Base-by-base conservation (phyloP, 345 rosid genomes). In the Heritiera fomes region DNA sequence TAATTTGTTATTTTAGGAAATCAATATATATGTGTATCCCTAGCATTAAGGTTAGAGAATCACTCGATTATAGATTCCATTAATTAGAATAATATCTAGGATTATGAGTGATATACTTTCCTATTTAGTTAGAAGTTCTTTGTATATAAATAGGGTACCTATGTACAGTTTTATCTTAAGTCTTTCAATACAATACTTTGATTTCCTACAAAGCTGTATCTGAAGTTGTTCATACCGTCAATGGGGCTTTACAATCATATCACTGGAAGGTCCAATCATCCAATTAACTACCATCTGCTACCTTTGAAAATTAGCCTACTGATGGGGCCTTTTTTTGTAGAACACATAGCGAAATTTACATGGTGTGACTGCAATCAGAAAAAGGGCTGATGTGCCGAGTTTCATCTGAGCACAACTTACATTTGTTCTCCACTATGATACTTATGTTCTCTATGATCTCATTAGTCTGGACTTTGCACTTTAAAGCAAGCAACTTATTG, bases 211-310 rank as follows among this genome's bases (percentile, higher is more conserved):
- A n/a, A n/a, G 49, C 30, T 41, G 50, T 41, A 66, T 28, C 71
- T 20, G 1, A 41, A 66, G 71, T 41, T 41, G 49, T 41, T 40
- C 43, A 32, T 62, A 32, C 17, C 1, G 40, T 62, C 15, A 8
- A 66, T 18, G 71, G 50, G n/a, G 50, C 71, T 66, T 18, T 66
- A 41, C 50, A 41, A 41, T 66, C 30, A 66, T 66, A 41, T 66
- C 14, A 62, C 41, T 62, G 10, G 9, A 8, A 66, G 49, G 18
- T 66, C 3, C 50, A 66, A 18, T 8, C 23, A 41, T 66, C 50
- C 30, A 66, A 43, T 66, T 41, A 66, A 66, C 71, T 64, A 41
- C 30, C 7, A 1, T n/a, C 45, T 67, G 50, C 32, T 67, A 67
- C 52, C 71, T 50, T 12, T 50, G 13, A 14, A 50, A 14, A 50